Base-by-base conservation (phyloP, 805 yeast species). In the Brettanomyces custersianus region DNA sequence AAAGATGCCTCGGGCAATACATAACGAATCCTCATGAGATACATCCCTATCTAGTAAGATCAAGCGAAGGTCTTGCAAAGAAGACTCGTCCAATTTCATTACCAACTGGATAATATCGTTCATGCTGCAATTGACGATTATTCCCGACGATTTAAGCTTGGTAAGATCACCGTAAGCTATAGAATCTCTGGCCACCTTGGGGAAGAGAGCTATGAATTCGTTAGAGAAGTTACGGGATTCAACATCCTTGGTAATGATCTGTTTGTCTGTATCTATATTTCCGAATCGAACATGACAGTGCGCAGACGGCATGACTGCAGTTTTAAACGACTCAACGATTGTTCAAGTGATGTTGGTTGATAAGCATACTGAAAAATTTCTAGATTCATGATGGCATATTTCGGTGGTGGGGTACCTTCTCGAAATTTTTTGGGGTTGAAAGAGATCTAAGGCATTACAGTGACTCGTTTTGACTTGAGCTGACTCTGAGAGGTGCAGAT, bases 21-120 rank as follows among this genome's bases (percentile, higher is more conserved):
- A 49, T 26, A 61, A 29, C 5, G 52, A 45, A 34, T 61, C 57
- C 35, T 60, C 52, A 37, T 56, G 55, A 27, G 59, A 54, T 1
- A 60, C 41, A 22, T 49, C 42, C 16, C 41, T 41, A 15, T 40
- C 32, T 5, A 40, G 20, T 4, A 50, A 36, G 1, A 47, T 28
- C 10, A 49, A n/a, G 28, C 40, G 40, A 7, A 54, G 20, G 8
- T n/a, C 4, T 17, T 23, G 8, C n/a, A n/a, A n/a, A n/a, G n/a
- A n/a, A n/a, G 22, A 5, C 4, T 24, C 15, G 12, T 28, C 37
- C 10, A 34, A 13, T 2, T 16, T 9, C 4, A 20, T 5, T 6
- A 34, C 5, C n/a, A 27, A 34, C 16, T 17, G 26, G 15, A 34
- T 25, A 10, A 34, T 20, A 12, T 16, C 18, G 5, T 34, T 12